Evolutionary conservation across 139 green algal genomes (phyloP).

Genomic region (Auxenochlorella pyrenoidosa): DNA sequence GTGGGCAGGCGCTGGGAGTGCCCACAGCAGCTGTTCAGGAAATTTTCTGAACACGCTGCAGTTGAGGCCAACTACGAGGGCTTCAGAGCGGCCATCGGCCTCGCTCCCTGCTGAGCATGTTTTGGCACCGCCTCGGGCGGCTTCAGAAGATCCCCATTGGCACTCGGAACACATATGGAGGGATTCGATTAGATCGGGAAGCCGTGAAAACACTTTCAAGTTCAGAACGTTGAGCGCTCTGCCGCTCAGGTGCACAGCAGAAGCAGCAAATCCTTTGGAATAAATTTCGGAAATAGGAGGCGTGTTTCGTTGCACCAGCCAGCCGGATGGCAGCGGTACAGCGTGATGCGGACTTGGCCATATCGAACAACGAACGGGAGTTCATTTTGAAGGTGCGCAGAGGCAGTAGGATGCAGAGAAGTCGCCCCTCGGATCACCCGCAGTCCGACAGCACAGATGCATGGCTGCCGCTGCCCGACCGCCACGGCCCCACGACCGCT

Average conservation of each 20-base stretch:
- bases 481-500: not conserved
- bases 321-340: constrained; percentile 26
- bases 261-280: not conserved
- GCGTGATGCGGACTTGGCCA: constrained; percentile 47
- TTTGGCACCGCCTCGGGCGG: too few relatives aligned
- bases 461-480: not conserved
- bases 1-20: too few relatives aligned
- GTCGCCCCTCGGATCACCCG: not conserved
- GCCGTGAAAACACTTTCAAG: too few relatives aligned
- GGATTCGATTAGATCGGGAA: too few relatives aligned
- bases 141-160: too few relatives aligned
- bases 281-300: not conserved
- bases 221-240: not conserved
- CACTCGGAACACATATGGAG: too few relatives aligned
- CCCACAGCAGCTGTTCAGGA: too few relatives aligned
- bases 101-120: too few relatives aligned
- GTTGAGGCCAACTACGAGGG: too few relatives aligned
- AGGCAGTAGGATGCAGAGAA: not conserved
- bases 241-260: not conserved
- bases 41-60: too few relatives aligned
- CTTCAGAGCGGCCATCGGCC: too few relatives aligned
- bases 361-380: constrained; percentile 78
- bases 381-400: constrained; percentile 80
- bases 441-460: not conserved
- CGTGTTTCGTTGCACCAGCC: not conserved